Evolutionary conservation across 2,329 filamentous ascomycete genomes (phyloP).

Genomic region (Phyllachora maydis): DNA sequence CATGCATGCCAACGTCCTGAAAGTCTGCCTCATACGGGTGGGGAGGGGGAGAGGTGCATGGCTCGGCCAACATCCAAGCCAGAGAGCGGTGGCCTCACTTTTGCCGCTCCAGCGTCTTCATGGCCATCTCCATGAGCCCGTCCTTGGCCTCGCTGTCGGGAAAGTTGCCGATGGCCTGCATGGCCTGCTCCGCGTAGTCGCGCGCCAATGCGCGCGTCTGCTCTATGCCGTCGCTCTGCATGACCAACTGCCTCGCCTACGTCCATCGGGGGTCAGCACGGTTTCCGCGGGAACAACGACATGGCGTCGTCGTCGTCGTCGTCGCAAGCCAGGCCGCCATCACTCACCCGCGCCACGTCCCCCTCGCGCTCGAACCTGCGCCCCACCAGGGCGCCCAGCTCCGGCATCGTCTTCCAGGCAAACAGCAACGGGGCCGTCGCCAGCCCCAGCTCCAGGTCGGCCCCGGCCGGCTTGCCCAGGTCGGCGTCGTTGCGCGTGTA

Average conservation of each 20-base stretch:
- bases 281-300: no score
- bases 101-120: constrained; percentile 72
- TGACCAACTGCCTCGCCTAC: constrained; percentile 72
- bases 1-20: no score
- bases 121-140: constrained; percentile 81
- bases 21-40: no score
- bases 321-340: no score
- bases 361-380: constrained; percentile 73
- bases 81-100: no score
- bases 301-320: no score
- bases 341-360: constrained; percentile 65
- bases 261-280: no score
- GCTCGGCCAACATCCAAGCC: no score
- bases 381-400: constrained; percentile 73
- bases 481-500: constrained; percentile 75
- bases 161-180: constrained; percentile 64
- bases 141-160: constrained; percentile 90
- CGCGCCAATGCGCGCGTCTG: constrained; percentile 81
- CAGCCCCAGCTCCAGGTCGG: constrained; percentile 79
- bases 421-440: constrained; percentile 89
- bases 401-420: constrained; percentile 77
- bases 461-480: constrained; percentile 84
- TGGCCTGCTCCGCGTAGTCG: constrained; percentile 76
- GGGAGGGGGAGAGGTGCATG: no score
- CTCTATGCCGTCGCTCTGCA: constrained; percentile 68